These are phyloP conservation scores for Sporothrix variecibatus DNA, from an alignment of 2,329 filamentous ascomycete genomes.

Conservation along the genomic window DNA sequence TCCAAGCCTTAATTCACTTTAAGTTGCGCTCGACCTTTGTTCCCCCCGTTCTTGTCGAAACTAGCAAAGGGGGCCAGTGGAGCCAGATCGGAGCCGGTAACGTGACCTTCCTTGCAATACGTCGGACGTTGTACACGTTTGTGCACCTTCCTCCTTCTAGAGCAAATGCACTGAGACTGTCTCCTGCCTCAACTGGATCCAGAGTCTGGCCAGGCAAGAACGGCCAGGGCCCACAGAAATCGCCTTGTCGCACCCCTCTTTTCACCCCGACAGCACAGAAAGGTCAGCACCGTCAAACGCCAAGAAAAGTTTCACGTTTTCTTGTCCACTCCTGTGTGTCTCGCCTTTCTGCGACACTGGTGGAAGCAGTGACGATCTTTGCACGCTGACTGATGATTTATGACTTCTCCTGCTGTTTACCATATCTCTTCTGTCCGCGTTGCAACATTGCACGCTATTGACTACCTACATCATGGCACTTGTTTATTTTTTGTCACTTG, in stretches of 20 bases:
- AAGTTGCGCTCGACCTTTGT: conserved; percentile 10
- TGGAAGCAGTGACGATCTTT: background rate
- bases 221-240: background rate
- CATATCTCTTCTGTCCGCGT: background rate
- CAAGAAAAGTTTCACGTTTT: conserved; percentile 23
- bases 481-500: background rate
- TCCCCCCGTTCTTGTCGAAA: background rate
- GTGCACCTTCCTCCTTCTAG: too few species aligned
- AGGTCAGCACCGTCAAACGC: conserved; percentile 16
- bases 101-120: background rate
- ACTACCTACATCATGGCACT: background rate
- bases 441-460: background rate
- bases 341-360: conserved; percentile 6
- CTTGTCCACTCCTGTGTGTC: conserved; percentile 14
- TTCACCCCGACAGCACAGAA: background rate
- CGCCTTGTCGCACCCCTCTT: background rate
- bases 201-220: background rate
- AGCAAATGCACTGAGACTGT: background rate
- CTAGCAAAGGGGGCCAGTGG: background rate
- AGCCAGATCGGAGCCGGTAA: background rate
- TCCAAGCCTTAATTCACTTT: background rate
- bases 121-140: background rate
- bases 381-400: background rate
- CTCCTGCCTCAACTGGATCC: background rate
- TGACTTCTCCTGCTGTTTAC: background rate